Conservation (phyloP, 2,329 filamentous ascomycete genomes). For the Sarocladium strictum region DNA sequence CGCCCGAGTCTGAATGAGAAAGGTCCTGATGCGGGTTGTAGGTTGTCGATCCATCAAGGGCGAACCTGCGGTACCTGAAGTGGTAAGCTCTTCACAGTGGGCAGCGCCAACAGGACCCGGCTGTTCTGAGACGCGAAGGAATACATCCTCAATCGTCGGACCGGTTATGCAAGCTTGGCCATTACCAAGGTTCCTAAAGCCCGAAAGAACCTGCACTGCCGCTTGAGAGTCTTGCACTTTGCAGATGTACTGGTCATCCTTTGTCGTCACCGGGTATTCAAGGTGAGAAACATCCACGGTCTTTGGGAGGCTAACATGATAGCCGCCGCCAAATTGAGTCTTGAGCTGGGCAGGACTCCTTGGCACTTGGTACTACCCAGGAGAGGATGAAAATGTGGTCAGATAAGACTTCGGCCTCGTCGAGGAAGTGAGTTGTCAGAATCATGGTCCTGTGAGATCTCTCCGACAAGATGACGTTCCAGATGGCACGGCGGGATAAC, state of each 20-base stretch:
- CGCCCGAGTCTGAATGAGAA: background rate
- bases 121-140: conserved; percentile 22
- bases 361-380: conserved; percentile 56
- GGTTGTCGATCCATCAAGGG: background rate
- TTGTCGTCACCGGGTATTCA: conserved; percentile 36
- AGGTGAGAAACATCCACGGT: conserved; percentile 14
- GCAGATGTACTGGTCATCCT: conserved; percentile 52
- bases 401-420: conserved; percentile 62
- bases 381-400: conserved; percentile 63
- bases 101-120: conserved; percentile 8
- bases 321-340: conserved; percentile 55
- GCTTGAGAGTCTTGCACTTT: conserved; percentile 34
- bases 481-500: conserved; percentile 59
- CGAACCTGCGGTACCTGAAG: background rate
- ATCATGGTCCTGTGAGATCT: conserved; percentile 57
- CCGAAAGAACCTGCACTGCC: conserved; percentile 21
- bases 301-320: conserved; percentile 43
- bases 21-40: background rate
- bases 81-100: background rate
- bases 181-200: conserved; percentile 44
- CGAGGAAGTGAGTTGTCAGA: conserved; percentile 65
- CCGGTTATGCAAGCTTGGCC: conserved; percentile 25
- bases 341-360: conserved; percentile 62
- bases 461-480: conserved; percentile 62
- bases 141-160: conserved; percentile 28